Evolutionary conservation across 768 basidiomycete genomes (phyloP).

Genomic region (Boletus rex-veris): DNA sequence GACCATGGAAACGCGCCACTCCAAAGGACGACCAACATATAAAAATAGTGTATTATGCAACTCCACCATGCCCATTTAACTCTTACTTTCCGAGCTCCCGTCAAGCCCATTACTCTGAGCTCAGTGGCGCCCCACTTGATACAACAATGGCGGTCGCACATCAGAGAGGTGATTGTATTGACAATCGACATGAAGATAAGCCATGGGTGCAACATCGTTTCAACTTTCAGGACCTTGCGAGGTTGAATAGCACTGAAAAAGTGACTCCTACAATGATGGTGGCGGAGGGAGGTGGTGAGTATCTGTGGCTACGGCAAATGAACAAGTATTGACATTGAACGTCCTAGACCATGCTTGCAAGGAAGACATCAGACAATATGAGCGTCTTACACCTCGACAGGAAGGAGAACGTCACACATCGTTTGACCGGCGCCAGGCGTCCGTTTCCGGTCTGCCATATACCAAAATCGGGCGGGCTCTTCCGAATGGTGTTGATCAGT

Average conservation of each 20-base stretch:
- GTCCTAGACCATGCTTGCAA: constrained; percentile 2
- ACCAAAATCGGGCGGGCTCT: background rate
- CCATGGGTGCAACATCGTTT: background rate
- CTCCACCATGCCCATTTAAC: constrained; percentile 3
- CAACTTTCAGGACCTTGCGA: background rate
- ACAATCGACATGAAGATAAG: background rate
- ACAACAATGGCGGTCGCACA: background rate
- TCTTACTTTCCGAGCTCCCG: background rate
- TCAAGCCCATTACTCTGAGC: constrained; percentile 3
- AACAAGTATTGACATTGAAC: background rate
- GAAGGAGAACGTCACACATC: background rate
- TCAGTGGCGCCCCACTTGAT: background rate
- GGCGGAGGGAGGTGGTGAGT: constrained; percentile 6
- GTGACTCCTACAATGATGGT: background rate
- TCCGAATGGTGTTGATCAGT: background rate
- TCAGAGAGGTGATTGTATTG: background rate
- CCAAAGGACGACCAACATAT: background rate
- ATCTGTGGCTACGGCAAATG: background rate
- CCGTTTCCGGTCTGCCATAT: background rate
- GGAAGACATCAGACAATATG: background rate
- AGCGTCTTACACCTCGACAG: background rate
- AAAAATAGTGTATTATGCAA: constrained; percentile 1
- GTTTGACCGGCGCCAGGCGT: background rate
- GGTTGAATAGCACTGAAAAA: background rate
- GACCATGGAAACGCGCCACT: constrained; percentile 9